phyloP scores from a whole-genome alignment of 805 yeast species.

The Saturnispora bothae region DNA sequence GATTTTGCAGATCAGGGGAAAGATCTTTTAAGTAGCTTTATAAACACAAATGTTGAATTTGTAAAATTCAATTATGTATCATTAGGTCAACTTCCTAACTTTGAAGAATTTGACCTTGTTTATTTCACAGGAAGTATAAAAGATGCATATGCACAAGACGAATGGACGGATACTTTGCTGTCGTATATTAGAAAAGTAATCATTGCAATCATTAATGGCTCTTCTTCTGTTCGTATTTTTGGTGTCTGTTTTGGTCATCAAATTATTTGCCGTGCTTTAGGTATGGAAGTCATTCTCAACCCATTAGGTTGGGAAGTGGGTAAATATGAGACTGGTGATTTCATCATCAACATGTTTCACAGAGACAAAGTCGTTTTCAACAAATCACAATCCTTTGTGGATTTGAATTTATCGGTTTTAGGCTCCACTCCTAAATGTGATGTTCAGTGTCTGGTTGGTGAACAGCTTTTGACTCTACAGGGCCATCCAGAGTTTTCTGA shows the following conservation, averaged over 20 bases:
- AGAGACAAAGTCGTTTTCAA: slow-evolving; percentile 41
- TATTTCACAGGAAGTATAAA: slow-evolving; percentile 43
- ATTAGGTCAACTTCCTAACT: slow-evolving; percentile 16
- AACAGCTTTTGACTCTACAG: slow-evolving; percentile 56
- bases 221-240: slow-evolving; percentile 34
- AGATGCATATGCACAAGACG: slow-evolving; percentile 37
- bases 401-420: slow-evolving; percentile 26
- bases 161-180: slow-evolving; percentile 29
- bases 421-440: slow-evolving; percentile 47
- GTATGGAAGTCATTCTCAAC: slow-evolving; percentile 47
- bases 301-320: slow-evolving; percentile 70
- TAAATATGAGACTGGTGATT: slow-evolving; percentile 29
- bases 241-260: slow-evolving; percentile 91
- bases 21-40: slow-evolving; percentile 14
- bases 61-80: slow-evolving; percentile 31
- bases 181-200: slow-evolving; percentile 23
- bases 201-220: slow-evolving; percentile 9
- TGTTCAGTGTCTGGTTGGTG: slow-evolving; percentile 57
- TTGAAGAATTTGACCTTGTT: slow-evolving; percentile 29
- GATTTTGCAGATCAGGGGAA: slow-evolving; percentile 43
- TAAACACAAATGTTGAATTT: slow-evolving; percentile 6
- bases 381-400: not conserved
- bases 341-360: slow-evolving; percentile 43
- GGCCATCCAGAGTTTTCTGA: slow-evolving; percentile 81
- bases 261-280: slow-evolving; percentile 55